phyloP scores from a whole-genome alignment of 2,329 filamentous ascomycete species.

The Arthroderma sp. region DNA sequence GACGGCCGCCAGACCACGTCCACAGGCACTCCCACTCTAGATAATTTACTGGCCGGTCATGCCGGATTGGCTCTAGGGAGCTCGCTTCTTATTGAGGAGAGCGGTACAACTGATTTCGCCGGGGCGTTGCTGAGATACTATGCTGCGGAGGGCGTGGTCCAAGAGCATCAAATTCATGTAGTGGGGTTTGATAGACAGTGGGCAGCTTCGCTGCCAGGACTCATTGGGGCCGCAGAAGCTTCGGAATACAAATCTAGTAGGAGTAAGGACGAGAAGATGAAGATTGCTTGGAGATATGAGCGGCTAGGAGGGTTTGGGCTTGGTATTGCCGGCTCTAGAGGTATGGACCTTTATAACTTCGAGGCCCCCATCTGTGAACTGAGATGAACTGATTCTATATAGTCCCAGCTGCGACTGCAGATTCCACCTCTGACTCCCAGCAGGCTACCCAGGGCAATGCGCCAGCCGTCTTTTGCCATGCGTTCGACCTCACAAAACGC shows the following conservation, averaged over 20 bases:
- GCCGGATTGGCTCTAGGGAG: slow-evolving; percentile 71
- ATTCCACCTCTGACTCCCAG: slow-evolving; percentile 35
- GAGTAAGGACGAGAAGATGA: slow-evolving; percentile 66
- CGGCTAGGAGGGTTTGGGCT: slow-evolving; percentile 59
- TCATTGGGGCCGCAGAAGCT: slow-evolving; percentile 42
- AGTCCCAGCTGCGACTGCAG: slow-evolving; percentile 22
- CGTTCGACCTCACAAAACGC: slow-evolving; percentile 58
- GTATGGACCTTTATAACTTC: slow-evolving; percentile 35
- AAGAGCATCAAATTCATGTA: slow-evolving; percentile 79
- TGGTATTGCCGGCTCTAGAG: slow-evolving; percentile 44
- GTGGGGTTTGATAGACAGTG: slow-evolving; percentile 69
- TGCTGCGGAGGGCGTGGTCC: slow-evolving; percentile 82
- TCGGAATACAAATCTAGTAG: slow-evolving; percentile 33
- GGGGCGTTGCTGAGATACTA: slow-evolving; percentile 76
- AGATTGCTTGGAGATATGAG: slow-evolving; percentile 98
- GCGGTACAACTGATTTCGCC: slow-evolving; percentile 86
- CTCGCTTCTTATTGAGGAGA: slow-evolving; percentile 70
- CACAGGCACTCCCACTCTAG: slow-evolving; percentile 76
- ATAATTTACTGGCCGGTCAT: slow-evolving; percentile 75
- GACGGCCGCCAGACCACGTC: slow-evolving; percentile 83
- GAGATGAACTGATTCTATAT: slow-evolving; percentile 3
- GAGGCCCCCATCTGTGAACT: neutral
- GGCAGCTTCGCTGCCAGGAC: slow-evolving; percentile 70
- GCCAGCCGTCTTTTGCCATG: slow-evolving; percentile 51
- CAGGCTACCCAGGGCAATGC: slow-evolving; percentile 14